Evolutionary conservation across 495 filamentous ascomycete species (phyloP).

Genomic region (Bathelium albidoporum): DNA sequence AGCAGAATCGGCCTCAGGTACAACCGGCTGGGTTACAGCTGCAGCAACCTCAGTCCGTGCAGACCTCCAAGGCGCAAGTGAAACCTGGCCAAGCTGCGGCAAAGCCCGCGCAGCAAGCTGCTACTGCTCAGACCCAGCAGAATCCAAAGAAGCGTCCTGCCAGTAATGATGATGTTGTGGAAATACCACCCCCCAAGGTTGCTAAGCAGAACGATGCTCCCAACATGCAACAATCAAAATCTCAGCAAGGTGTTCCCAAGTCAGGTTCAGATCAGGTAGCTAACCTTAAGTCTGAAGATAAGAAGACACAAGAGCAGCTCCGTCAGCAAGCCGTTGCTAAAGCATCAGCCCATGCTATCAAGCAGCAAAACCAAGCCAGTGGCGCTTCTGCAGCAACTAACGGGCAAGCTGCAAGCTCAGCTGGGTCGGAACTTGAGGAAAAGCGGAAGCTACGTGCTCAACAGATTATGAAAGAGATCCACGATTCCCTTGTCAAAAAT

Average conservation of each 20-base stretch:
- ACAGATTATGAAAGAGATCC: background rate
- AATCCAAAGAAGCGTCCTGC: conserved; percentile 43
- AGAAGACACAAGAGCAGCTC: background rate
- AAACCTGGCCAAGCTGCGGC: conserved; percentile 15
- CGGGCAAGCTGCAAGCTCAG: background rate
- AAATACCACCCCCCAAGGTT: conserved; percentile 39
- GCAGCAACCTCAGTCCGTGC: conserved; percentile 16
- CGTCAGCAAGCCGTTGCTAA: background rate
- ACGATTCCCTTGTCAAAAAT: background rate
- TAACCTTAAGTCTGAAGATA: conserved; percentile 1
- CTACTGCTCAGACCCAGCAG: conserved; percentile 13
- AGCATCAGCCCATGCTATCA: background rate
- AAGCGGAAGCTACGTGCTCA: background rate
- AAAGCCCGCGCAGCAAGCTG: conserved; percentile 16
- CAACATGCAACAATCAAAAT: conserved; percentile 26
- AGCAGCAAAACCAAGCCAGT: background rate
- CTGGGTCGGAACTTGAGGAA: background rate
- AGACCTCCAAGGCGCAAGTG: conserved; percentile 9
- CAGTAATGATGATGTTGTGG: conserved; percentile 52
- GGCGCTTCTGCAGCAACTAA: background rate
- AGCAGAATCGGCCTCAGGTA: conserved; percentile 9
- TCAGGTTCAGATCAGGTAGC: conserved; percentile 43
- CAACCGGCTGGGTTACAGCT: conserved; percentile 13
- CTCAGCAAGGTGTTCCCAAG: conserved; percentile 27
- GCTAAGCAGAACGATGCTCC: conserved; percentile 30